Percentiles rank a stretch among this genome's conserved stretches.
Conservation (phyloP, 495 filamentous ascomycete genomes). For the Parathielavia hyrcaniae region DNA sequence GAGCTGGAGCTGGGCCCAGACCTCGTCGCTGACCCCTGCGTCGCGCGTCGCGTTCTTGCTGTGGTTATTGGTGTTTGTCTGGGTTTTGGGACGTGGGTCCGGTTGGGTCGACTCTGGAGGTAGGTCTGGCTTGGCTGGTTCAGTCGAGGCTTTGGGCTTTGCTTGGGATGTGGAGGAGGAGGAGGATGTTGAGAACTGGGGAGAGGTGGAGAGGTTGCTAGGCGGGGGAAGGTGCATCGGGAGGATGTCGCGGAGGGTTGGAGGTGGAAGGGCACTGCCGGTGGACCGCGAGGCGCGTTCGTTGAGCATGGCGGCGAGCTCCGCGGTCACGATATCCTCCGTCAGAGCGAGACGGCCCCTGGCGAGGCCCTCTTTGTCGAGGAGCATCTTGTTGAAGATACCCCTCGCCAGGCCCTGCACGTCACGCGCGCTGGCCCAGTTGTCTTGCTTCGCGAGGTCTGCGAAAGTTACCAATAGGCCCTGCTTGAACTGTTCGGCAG, state of each 20-base stretch:
- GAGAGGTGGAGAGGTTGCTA: background rate
- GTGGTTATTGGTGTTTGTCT: background rate
- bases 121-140: background rate
- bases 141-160: background rate
- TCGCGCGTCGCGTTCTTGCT: constrained; percentile 37
- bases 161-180: background rate
- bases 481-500: constrained; percentile 17
- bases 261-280: background rate
- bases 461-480: constrained; percentile 37
- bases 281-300: constrained; percentile 36
- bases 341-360: constrained; percentile 22
- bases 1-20: constrained; percentile 54
- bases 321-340: constrained; percentile 33
- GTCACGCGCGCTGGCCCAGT: constrained; percentile 66
- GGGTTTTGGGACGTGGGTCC: background rate
- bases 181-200: background rate
- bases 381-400: constrained; percentile 45
- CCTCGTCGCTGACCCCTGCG: constrained; percentile 50
- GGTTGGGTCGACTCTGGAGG: background rate
- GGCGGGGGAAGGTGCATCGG: constrained; percentile 1
- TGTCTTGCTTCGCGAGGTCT: constrained; percentile 39
- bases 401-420: constrained; percentile 51
- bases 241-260: background rate
- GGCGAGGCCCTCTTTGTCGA: constrained; percentile 23
- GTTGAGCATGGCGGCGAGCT: constrained; percentile 40